Base-by-base conservation (phyloP, 768 basidiomycete species). In the Pholiota microspora region DNA sequence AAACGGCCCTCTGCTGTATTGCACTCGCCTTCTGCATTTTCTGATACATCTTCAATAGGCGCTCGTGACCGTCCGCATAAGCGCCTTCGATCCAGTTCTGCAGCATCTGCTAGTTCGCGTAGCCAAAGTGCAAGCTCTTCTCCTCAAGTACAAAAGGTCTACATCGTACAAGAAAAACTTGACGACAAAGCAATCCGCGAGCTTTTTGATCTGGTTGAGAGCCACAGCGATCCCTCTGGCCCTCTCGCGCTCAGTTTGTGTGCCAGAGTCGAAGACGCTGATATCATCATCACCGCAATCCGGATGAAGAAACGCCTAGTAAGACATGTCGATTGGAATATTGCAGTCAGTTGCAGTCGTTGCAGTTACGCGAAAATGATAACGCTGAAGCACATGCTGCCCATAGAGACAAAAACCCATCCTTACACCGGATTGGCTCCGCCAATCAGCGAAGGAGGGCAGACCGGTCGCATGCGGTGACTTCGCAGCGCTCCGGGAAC, bases 401-500 rank as follows among this genome's bases (percentile, higher is more conserved):
- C n/a, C 61, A n/a, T n/a, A 89, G 87, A 80, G 77, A 71, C 73
- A 74, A 29, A 91, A 87, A 61, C 73, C 79, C 0, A 77, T 91
- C 21, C 88, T 92, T 9, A 84, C 79, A 2, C 87, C 88, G 0
- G 72, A 81, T 28, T 92, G 89, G 90, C 75, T 92, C 15, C 74
- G 67, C 28, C 79, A 86, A 53, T 88, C 85, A 2, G 69, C 83
- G 15, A 62, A 68, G 23, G 68, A 73, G 38, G 73, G 76, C 0
- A 70, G 62, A 13, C 62, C 73, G 0, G 69, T 84, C 2, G 79
- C 85, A 0, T 89, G 72, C 55, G 77, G 72, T 0, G 68, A 74
- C 32, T 91, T 85, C 64, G 74, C 79, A 34, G 86, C 86, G 2
- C 52, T 91, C 9, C 59, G 66, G 8, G 77, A 82, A 55, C 67